Percentiles rank a stretch among this genome's conserved stretches.
These are phyloP conservation scores for Fusarium newnesense DNA, from an alignment of 2,329 filamentous ascomycete genomes.

Conservation along the genomic window DNA sequence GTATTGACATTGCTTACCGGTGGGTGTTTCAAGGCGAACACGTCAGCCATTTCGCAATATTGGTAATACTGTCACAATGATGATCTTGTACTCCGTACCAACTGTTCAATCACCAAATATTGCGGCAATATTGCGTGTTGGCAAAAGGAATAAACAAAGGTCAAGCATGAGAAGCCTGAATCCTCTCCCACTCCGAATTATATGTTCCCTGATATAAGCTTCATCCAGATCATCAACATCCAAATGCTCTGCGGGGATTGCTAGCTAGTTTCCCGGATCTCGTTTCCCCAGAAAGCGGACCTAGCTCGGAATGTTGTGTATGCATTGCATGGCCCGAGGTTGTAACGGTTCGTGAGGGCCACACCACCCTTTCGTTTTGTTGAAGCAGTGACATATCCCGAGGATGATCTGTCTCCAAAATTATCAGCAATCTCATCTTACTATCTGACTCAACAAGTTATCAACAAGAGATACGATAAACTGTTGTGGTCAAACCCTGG, in stretches of 20 bases:
- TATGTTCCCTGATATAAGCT: slow-evolving; percentile 5
- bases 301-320: slow-evolving; percentile 20
- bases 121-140: not conserved
- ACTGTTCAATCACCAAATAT: not conserved
- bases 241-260: slow-evolving; percentile 25
- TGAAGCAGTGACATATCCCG: slow-evolving; percentile 7
- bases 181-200: not conserved
- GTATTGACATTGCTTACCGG: slow-evolving; percentile 8
- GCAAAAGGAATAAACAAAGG: not conserved
- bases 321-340: not conserved
- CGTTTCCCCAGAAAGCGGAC: slow-evolving; percentile 33
- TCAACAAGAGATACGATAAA: not conserved
- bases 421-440: not conserved
- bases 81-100: not conserved
- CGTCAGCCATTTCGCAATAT: slow-evolving; percentile 13
- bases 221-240: slow-evolving; percentile 10
- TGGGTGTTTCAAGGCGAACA: not conserved
- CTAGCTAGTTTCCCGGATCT: slow-evolving; percentile 32
- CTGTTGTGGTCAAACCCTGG: slow-evolving; percentile 2
- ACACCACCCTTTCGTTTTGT: slow-evolving; percentile 26
- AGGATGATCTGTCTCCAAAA: not conserved
- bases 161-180: not conserved
- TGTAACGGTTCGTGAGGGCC: slow-evolving; percentile 22
- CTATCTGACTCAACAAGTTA: slow-evolving; percentile 6
- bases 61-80: not conserved